A percentile compares a stretch with the other conserved stretches of the same genome.
These are phyloP conservation scores for Panicum miliaceum DNA, from an alignment of 176 grass and related monocot species.

Conservation along the genomic window DNA sequence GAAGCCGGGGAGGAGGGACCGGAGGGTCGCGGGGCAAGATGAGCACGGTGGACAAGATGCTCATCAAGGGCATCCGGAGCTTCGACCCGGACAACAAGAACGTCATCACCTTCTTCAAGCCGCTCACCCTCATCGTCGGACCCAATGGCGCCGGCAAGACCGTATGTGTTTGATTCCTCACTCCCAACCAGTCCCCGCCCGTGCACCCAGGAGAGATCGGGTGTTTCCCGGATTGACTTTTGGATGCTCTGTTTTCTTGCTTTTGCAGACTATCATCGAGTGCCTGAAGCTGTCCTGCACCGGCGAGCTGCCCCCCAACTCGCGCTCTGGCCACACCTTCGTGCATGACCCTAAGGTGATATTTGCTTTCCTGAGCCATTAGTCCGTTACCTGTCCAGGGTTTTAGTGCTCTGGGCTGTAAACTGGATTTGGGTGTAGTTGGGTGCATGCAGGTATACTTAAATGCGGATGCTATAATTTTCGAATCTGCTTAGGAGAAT, in stretches of 20 bases:
- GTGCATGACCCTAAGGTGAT: conserved; percentile 91
- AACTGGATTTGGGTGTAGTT: conserved; percentile 7
- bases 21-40: conserved; percentile 46
- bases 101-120: conserved; percentile 98
- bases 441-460: neutral
- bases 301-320: conserved; percentile 91
- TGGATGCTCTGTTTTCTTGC: neutral
- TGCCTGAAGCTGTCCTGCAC: conserved; percentile 97
- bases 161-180: conserved; percentile 34
- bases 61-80: conserved; percentile 96
- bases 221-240: conserved; percentile 24
- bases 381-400: neutral
- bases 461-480: too few relatives aligned
- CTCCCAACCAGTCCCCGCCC: neutral
- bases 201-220: neutral
- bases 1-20: neutral
- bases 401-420: neutral
- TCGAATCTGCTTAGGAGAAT: neutral
- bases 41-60: conserved; percentile 99
- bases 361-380: neutral
- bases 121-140: conserved; percentile 97
- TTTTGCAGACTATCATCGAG: conserved; percentile 88
- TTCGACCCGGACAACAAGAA: conserved; percentile 99
- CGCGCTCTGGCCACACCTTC: conserved; percentile 91
- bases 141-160: conserved; percentile 96